These are phyloP conservation scores for Amanita pallidorosea DNA, from an alignment of 768 basidiomycete genomes.

Conservation along the genomic window DNA sequence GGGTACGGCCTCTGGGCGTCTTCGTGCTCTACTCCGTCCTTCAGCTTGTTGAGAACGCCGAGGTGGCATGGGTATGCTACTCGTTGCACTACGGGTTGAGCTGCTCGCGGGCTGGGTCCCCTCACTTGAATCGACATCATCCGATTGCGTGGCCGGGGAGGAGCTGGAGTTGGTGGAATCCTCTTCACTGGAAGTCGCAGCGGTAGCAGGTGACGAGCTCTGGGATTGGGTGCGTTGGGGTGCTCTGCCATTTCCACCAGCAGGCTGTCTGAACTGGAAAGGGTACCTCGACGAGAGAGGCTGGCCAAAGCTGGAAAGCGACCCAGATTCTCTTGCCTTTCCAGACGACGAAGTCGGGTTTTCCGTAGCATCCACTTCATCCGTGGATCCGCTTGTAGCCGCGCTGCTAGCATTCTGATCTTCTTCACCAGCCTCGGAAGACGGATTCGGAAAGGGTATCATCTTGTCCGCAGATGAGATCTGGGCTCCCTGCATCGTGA, in stretches of 20 bases:
- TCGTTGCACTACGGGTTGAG: conserved; percentile 8
- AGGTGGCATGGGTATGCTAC: conserved; percentile 32
- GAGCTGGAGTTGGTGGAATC: conserved; percentile 24
- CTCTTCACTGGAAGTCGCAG: conserved; percentile 12
- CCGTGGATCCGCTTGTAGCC: conserved; percentile 10
- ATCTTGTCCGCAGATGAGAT: conserved; percentile 43
- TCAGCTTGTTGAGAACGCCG: conserved; percentile 24
- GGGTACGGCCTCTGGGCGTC: conserved; percentile 22
- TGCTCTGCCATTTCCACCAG: neutral
- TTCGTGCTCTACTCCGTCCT: conserved; percentile 14
- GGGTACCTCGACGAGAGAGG: conserved; percentile 54
- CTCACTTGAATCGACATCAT: conserved; percentile 24
- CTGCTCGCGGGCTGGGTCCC: conserved; percentile 14
- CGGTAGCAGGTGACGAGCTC: neutral
- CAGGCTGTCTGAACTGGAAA: conserved; percentile 50
- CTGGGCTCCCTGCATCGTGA: conserved; percentile 49
- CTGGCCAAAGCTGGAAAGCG: conserved; percentile 79
- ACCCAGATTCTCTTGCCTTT: conserved; percentile 49
- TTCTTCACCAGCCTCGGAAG: conserved; percentile 18
- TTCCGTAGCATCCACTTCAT: conserved; percentile 12
- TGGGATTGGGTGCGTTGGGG: neutral
- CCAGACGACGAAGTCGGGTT: conserved; percentile 9
- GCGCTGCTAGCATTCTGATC: conserved; percentile 20
- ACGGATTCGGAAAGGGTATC: conserved; percentile 69
- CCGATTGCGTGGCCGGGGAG: conserved; percentile 43